Conservation (phyloP, 2,329 filamentous ascomycete genomes). For the Zasmidium cellare region DNA sequence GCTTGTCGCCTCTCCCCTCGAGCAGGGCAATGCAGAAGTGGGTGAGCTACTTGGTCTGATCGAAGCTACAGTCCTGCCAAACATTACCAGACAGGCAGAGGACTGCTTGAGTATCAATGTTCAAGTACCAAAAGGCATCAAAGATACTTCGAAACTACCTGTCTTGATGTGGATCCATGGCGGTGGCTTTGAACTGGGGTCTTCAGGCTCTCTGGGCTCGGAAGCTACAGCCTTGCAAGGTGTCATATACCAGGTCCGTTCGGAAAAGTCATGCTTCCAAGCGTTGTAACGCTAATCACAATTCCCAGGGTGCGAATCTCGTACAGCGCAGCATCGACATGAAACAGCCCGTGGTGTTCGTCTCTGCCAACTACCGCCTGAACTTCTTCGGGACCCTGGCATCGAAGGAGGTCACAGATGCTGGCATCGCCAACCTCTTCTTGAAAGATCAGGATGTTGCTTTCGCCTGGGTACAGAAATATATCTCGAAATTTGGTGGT, state of each 20-base stretch:
- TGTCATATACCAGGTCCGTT: constrained; percentile 38
- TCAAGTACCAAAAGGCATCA: constrained; percentile 4
- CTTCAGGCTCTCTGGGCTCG: constrained; percentile 16
- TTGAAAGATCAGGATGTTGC: constrained; percentile 33
- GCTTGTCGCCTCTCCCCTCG: background rate
- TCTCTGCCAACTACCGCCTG: constrained; percentile 51
- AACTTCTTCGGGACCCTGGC: constrained; percentile 34
- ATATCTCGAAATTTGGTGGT: constrained; percentile 28
- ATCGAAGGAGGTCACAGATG: constrained; percentile 31
- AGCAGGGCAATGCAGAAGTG: constrained; percentile 6
- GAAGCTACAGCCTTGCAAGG: constrained; percentile 22
- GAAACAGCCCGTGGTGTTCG: constrained; percentile 62
- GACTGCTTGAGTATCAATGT: constrained; percentile 14
- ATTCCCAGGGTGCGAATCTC: constrained; percentile 37
- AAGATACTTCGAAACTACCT: constrained; percentile 29
- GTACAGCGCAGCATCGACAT: constrained; percentile 43
- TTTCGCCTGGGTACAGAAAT: constrained; percentile 32
- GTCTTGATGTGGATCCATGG: constrained; percentile 49
- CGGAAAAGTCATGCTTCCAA: too few species aligned
- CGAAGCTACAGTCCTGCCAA: constrained; percentile 4
- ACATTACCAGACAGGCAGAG: constrained; percentile 6
- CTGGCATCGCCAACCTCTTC: constrained; percentile 32
- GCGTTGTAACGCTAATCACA: constrained; percentile 32
- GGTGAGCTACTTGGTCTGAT: constrained; percentile 7
- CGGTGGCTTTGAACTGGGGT: constrained; percentile 37